These are phyloP conservation scores for Colletotrichum echinochloae DNA, from an alignment of 2,329 filamentous ascomycete species.

Conservation along the genomic window DNA sequence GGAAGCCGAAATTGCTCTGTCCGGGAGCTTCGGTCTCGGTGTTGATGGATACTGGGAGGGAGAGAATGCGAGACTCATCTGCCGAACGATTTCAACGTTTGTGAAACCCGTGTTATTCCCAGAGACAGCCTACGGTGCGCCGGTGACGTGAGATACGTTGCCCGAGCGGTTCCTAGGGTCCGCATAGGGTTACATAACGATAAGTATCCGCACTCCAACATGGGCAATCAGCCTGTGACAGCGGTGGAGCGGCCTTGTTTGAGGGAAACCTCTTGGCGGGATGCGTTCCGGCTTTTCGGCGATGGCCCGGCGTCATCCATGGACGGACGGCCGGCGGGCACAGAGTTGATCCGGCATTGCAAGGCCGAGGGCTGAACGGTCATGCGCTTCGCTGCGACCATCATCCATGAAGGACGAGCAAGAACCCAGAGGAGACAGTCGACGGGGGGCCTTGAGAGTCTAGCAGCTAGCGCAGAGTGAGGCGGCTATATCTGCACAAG, in stretches of 20 bases:
- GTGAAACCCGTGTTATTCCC: no score
- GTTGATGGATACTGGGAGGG: neutral
- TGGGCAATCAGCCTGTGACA: constrained; percentile 1
- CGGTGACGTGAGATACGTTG: no score
- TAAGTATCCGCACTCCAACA: no score
- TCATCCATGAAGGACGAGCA: neutral
- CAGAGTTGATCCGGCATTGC: constrained; percentile 10
- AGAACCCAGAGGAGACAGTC: neutral
- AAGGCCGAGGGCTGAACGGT: neutral
- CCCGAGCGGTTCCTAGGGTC: no score
- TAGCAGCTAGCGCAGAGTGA: neutral
- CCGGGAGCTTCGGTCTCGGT: neutral
- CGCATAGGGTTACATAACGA: no score
- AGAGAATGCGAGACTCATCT: no score
- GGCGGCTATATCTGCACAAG: constrained; percentile 24
- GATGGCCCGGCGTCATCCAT: constrained; percentile 17
- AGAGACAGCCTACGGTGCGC: no score
- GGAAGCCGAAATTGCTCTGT: neutral
- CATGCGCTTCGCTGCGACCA: neutral
- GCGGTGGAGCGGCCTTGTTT: constrained; percentile 9
- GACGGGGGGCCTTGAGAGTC: constrained; percentile 10
- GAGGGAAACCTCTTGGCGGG: constrained; percentile 8
- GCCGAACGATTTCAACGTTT: no score
- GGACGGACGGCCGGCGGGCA: no score
- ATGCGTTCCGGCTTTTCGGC: neutral